Conservation (phyloP, 2,329 filamentous ascomycete species). For the Dactylellina leptospora region DNA sequence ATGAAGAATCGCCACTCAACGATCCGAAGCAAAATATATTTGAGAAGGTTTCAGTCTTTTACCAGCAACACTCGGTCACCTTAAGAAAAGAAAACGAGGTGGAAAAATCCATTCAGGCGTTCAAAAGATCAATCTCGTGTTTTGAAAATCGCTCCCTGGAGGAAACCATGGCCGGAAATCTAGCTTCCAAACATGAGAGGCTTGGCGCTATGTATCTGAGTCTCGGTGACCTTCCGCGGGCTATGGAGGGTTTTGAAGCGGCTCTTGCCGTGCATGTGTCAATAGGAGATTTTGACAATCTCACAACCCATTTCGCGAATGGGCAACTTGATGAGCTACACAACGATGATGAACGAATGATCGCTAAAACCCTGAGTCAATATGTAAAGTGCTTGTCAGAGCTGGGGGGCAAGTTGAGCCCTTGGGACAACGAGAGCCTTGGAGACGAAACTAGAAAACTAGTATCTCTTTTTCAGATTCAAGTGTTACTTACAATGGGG, state of each 20-base stretch:
- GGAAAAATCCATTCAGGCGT: conserved; percentile 53
- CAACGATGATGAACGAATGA: conserved; percentile 42
- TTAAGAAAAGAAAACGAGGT: conserved; percentile 38
- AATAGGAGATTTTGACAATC: conserved; percentile 36
- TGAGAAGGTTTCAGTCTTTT: conserved; percentile 50
- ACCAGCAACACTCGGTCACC: conserved; percentile 43
- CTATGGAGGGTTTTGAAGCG: conserved; percentile 52
- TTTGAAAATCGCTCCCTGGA: conserved; percentile 54
- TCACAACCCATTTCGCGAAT: conserved; percentile 33
- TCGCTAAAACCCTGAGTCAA: conserved; percentile 40
- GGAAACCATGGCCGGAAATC: conserved; percentile 54
- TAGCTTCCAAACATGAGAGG: conserved; percentile 54
- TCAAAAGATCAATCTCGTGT: conserved; percentile 53
- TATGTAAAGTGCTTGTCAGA: conserved; percentile 42
- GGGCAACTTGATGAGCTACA: conserved; percentile 38
- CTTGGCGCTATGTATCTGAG: conserved; percentile 55
- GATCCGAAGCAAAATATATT: conserved; percentile 41
- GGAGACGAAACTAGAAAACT: conserved; percentile 6
- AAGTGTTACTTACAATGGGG: conserved; percentile 14
- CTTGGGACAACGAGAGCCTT: conserved; percentile 37
- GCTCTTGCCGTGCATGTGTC: conserved; percentile 24
- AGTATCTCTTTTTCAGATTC: conserved; percentile 36
- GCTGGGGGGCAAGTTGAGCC: conserved; percentile 7
- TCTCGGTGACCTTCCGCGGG: conserved; percentile 52
- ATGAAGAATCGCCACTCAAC: not conserved